These are phyloP conservation scores for Arthrinium phaeospermum DNA, from an alignment of 2,329 filamentous ascomycete genomes.

Conservation along the genomic window DNA sequence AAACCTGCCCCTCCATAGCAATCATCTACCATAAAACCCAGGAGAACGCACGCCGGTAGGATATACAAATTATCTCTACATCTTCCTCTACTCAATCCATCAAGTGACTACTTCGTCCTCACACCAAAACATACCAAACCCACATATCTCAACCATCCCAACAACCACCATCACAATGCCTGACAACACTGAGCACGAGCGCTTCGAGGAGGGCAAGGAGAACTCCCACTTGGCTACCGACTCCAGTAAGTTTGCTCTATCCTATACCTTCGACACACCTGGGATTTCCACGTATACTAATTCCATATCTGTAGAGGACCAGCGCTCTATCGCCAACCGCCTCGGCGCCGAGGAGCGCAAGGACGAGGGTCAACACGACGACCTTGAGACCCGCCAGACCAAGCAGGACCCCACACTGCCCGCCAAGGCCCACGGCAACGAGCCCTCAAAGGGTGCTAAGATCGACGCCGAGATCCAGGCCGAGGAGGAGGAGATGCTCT, in stretches of 20 bases:
- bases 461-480: conserved; percentile 71
- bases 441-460: conserved; percentile 74
- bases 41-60: background rate
- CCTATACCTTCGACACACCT: background rate
- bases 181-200: conserved; percentile 29
- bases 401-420: conserved; percentile 68
- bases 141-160: background rate
- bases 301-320: conserved; percentile 59
- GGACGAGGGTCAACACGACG: conserved; percentile 53
- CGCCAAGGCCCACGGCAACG: conserved; percentile 71
- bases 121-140: background rate
- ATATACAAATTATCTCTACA: background rate
- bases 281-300: background rate
- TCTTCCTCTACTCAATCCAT: background rate
- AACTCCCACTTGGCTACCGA: conserved; percentile 73
- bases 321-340: conserved; percentile 74
- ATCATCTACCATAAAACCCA: conserved; percentile 15
- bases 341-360: conserved; percentile 63
- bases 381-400: conserved; percentile 44
- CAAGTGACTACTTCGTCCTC: background rate
- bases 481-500: conserved; percentile 69
- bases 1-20: conserved; percentile 1
- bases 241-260: conserved; percentile 62
- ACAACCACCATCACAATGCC: background rate
- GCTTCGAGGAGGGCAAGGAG: conserved; percentile 74